A percentile compares a stretch with the other conserved stretches of the same genome.
phyloP scores from a whole-genome alignment of 2,329 filamentous ascomycete genomes.

The Fusarium scirpi region DNA sequence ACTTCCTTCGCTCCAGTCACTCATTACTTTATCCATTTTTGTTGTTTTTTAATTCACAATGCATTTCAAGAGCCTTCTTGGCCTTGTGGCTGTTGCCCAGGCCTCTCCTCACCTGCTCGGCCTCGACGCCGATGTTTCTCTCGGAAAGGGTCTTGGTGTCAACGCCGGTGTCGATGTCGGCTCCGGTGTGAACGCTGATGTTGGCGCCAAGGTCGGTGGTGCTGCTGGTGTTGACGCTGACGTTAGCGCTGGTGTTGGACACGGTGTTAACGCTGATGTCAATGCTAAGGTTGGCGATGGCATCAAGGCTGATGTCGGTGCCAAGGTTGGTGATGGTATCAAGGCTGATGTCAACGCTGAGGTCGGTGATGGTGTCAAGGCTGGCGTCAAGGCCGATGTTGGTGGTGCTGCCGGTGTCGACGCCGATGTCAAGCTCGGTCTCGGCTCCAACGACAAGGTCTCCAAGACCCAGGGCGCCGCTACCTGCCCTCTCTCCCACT shows the following conservation, averaged over 20 bases:
- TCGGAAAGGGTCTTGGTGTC: not conserved
- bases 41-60: conserved; percentile 25
- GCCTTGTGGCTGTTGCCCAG: conserved; percentile 36
- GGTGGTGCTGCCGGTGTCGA: not conserved
- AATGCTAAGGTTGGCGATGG: not conserved
- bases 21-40: conserved; percentile 33
- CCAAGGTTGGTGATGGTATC: not conserved
- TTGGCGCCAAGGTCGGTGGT: not conserved
- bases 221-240: not conserved
- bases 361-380: not conserved
- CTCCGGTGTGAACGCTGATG: not conserved
- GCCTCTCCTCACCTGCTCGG: conserved; percentile 37
- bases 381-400: not conserved
- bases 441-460: not conserved
- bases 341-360: not conserved
- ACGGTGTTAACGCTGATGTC: not conserved
- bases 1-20: conserved; percentile 37
- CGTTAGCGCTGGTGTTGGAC: not conserved
- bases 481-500: conserved; percentile 26
- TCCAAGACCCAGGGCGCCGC: conserved; percentile 4
- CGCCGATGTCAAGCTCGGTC: not conserved
- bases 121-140: conserved; percentile 1
- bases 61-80: conserved; percentile 36
- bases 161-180: not conserved
- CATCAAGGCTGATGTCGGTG: not conserved